Evolutionary conservation across 345 rosid species (phyloP).

Genomic region (Populus pruinosa): DNA sequence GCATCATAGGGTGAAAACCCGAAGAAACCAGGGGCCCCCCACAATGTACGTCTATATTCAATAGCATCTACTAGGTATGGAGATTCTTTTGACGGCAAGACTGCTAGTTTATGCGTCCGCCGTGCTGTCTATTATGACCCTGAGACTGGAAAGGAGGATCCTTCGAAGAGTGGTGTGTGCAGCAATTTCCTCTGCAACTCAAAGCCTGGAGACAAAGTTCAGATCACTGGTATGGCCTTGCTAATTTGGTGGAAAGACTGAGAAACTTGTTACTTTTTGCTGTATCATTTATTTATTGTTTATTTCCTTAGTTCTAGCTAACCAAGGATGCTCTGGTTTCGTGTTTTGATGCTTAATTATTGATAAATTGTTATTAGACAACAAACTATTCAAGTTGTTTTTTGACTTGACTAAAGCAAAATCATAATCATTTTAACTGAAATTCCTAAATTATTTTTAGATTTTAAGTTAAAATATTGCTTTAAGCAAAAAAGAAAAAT

Average conservation of each 20-base stretch:
- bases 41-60: slow-evolving; percentile 90
- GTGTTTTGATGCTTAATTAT: background rate
- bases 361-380: background rate
- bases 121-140: slow-evolving; percentile 94
- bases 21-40: slow-evolving; percentile 83
- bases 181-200: slow-evolving; percentile 89
- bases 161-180: slow-evolving; percentile 81
- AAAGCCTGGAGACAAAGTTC: slow-evolving; percentile 86
- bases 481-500: no score
- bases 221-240: slow-evolving; percentile 63
- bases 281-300: background rate
- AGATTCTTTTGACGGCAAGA: slow-evolving; percentile 85
- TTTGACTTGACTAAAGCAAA: no score
- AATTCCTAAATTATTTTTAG: no score
- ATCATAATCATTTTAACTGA: no score
- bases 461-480: no score
- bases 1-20: slow-evolving; percentile 86
- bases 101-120: slow-evolving; percentile 90
- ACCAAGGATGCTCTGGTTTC: background rate
- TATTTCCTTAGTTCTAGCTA: background rate
- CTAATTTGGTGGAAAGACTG: slow-evolving; percentile 1
- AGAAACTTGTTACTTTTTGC: background rate
- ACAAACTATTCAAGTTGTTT: no score
- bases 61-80: slow-evolving; percentile 96
- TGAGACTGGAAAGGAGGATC: slow-evolving; percentile 91